Evolutionary conservation across 768 basidiomycete species (phyloP).

Genomic region (Lactifluus echinatus): DNA sequence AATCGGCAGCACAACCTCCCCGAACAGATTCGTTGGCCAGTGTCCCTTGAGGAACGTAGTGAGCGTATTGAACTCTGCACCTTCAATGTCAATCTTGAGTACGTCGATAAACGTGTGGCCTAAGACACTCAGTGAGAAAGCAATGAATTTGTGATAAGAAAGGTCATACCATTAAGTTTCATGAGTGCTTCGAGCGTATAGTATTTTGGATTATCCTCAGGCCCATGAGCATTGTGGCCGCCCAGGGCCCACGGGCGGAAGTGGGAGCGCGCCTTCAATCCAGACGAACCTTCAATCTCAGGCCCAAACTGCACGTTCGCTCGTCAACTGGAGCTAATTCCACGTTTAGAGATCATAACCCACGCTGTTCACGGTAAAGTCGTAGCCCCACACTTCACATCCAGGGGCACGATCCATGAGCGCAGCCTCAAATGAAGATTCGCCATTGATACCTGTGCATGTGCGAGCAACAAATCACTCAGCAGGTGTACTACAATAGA

Average conservation of each 20-base stretch:
- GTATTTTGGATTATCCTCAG: slow-evolving; percentile 39
- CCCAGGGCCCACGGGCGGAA: slow-evolving; percentile 34
- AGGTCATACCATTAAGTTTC: slow-evolving; percentile 45
- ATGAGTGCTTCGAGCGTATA: slow-evolving; percentile 58
- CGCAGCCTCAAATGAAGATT: slow-evolving; percentile 47
- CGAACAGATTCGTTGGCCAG: not conserved
- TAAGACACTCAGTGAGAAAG: slow-evolving; percentile 17
- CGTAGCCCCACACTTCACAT: slow-evolving; percentile 38
- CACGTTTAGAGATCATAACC: slow-evolving; percentile 10
- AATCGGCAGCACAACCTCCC: slow-evolving; percentile 39
- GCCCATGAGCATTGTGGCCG: slow-evolving; percentile 38
- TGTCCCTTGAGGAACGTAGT: slow-evolving; percentile 37
- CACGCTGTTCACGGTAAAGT: slow-evolving; percentile 32
- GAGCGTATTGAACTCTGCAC: slow-evolving; percentile 57
- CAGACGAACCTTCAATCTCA: slow-evolving; percentile 29
- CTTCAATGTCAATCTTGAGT: slow-evolving; percentile 65
- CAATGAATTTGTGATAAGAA: not conserved
- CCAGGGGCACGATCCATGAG: slow-evolving; percentile 35
- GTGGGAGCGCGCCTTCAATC: slow-evolving; percentile 32
- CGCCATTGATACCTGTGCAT: slow-evolving; percentile 36
- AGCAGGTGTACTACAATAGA: not conserved
- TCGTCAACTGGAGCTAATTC: not conserved
- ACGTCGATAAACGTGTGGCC: slow-evolving; percentile 64
- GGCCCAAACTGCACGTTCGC: slow-evolving; percentile 32
- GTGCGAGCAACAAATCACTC: not conserved